Percentiles rank a stretch among this genome's conserved stretches.
Evolutionary conservation across 2,329 filamentous ascomycete genomes (phyloP).

Genomic region (Aphanoascus verrucosus): DNA sequence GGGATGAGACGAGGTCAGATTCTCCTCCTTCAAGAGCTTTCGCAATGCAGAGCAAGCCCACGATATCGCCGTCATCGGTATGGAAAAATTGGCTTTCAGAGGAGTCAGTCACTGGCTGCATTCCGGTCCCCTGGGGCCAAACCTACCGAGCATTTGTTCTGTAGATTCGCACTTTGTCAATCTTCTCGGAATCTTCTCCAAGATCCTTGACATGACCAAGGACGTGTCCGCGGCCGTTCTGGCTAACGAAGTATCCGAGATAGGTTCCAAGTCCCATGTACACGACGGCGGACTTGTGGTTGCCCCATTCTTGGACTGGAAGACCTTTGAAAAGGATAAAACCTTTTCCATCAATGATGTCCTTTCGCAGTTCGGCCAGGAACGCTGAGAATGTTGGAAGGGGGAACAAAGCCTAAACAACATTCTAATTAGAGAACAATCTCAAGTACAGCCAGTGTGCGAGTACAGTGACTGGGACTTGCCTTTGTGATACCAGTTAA

Average conservation of each 20-base stretch:
- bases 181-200: conserved; percentile 68
- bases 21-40: conserved; percentile 73
- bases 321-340: conserved; percentile 85
- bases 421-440: not conserved
- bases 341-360: conserved; percentile 72
- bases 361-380: conserved; percentile 48
- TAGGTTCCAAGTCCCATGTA: conserved; percentile 84
- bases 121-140: not conserved
- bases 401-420: conserved; percentile 46
- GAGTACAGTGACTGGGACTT: not conserved
- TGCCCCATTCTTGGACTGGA: conserved; percentile 64
- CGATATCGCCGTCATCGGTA: conserved; percentile 70
- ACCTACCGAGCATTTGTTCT: conserved; percentile 61
- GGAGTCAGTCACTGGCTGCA: not conserved
- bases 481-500: conserved; percentile 61
- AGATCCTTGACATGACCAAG: conserved; percentile 84
- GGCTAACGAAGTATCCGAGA: conserved; percentile 76
- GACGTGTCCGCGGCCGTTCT: conserved; percentile 76
- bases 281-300: conserved; percentile 70
- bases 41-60: conserved; percentile 71
- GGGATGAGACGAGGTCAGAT: conserved; percentile 66
- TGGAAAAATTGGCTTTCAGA: conserved; percentile 64
- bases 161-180: conserved; percentile 82
- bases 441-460: not conserved
- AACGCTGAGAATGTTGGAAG: conserved; percentile 48